Conservation (phyloP, 2,329 filamentous ascomycete species). For the Dactylellina drechsleri region DNA sequence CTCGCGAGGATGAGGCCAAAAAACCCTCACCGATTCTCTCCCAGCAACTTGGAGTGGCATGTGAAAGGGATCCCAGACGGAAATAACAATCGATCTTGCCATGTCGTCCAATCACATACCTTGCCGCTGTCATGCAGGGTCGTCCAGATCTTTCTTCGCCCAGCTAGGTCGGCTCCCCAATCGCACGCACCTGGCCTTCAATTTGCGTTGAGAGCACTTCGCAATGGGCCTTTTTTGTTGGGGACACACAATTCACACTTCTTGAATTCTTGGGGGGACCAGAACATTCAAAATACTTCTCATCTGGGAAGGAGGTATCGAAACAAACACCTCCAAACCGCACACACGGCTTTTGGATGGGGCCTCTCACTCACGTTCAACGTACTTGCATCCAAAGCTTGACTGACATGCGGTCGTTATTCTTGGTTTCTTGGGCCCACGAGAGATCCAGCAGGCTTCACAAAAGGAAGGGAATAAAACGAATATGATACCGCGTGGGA, state of each 20-base stretch:
- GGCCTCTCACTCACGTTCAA: too few relatives aligned
- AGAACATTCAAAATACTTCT: background rate
- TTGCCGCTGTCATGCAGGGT: slow-evolving; percentile 46
- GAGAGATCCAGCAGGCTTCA: too few relatives aligned
- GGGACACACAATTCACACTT: slow-evolving; percentile 23
- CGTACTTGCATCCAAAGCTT: too few relatives aligned
- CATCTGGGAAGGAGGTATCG: slow-evolving; percentile 16
- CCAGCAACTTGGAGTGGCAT: slow-evolving; percentile 23
- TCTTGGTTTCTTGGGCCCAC: too few relatives aligned
- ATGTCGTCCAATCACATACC: slow-evolving; percentile 27
- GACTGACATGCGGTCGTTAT: too few relatives aligned
- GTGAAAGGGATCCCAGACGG: slow-evolving; percentile 40
- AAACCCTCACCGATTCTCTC: background rate
- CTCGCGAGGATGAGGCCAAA: background rate
- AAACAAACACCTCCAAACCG: background rate
- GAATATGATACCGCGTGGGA: too few relatives aligned
- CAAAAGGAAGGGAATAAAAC: too few relatives aligned
- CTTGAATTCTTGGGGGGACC: slow-evolving; percentile 12
- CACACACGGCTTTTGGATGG: background rate
- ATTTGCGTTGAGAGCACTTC: slow-evolving; percentile 34
- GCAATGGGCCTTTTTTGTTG: slow-evolving; percentile 30
- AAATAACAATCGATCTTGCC: slow-evolving; percentile 1
- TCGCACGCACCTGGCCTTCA: slow-evolving; percentile 9
- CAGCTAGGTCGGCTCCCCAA: slow-evolving; percentile 33
- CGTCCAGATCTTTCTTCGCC: slow-evolving; percentile 46